Conservation (phyloP, 371 early-diverging fungal genomes). For the Blakeslea trispora region DNA sequence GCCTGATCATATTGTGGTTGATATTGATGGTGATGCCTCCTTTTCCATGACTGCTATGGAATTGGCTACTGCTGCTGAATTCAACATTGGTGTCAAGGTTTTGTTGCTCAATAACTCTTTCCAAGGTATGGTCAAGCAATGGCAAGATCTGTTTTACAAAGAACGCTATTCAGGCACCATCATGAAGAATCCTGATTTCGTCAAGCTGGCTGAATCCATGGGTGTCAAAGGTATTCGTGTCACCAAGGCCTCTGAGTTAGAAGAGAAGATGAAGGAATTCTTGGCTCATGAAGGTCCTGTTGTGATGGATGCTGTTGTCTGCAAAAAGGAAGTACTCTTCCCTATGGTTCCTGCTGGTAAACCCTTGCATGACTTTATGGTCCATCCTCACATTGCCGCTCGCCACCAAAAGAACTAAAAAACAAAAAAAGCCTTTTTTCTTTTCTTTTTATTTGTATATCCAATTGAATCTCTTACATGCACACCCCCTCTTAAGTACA, state of each 20-base stretch:
- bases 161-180: constrained; percentile 90
- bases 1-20: constrained; percentile 92
- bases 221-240: constrained; percentile 87
- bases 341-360: constrained; percentile 98
- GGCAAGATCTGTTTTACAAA: constrained; percentile 98
- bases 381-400: constrained; percentile 48
- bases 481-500: background rate
- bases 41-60: constrained; percentile 98
- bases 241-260: constrained; percentile 79
- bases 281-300: constrained; percentile 85
- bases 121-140: constrained; percentile 99
- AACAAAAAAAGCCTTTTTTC: too few species aligned
- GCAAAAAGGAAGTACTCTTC: constrained; percentile 90
- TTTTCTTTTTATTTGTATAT: background rate
- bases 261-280: constrained; percentile 90
- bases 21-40: constrained; percentile 97
- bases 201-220: constrained; percentile 95
- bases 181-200: constrained; percentile 98
- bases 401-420: constrained; percentile 23
- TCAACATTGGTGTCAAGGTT: constrained; percentile 95
- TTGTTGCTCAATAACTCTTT: constrained; percentile 95
- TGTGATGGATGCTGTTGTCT: constrained; percentile 87
- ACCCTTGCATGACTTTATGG: constrained; percentile 83
- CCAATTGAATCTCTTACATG: too few species aligned
- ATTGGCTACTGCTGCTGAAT: constrained; percentile 93